Conservation (phyloP, 495 filamentous ascomycete genomes). For the Penicillium riverlandense region DNA sequence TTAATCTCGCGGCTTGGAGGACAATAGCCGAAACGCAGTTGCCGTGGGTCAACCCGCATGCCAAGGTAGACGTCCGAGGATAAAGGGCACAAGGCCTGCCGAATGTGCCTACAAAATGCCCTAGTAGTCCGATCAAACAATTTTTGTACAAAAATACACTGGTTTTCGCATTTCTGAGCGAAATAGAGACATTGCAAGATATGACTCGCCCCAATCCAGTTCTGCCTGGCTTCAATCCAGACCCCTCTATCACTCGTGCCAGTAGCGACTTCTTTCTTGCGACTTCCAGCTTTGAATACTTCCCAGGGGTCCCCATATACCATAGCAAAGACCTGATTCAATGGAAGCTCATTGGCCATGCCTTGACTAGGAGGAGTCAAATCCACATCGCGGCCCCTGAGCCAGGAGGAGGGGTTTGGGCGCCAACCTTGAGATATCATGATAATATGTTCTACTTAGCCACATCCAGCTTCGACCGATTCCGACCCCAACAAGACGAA, state of each 20-base stretch:
- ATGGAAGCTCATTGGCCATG: constrained; percentile 41
- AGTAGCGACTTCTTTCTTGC: constrained; percentile 55
- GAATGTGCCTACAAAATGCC: no score
- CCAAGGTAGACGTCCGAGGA: no score
- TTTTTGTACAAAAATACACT: no score
- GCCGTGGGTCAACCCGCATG: no score
- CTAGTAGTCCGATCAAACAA: no score
- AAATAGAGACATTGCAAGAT: no score
- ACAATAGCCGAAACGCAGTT: no score
- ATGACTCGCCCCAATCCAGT: constrained; percentile 42
- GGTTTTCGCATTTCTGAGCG: no score
- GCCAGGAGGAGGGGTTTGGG: constrained; percentile 56
- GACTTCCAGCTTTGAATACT: constrained; percentile 59
- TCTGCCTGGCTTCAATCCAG: constrained; percentile 55
- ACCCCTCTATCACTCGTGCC: constrained; percentile 53
- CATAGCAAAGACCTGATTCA: constrained; percentile 50
- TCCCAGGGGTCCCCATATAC: constrained; percentile 52
- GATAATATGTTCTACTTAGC: constrained; percentile 53
- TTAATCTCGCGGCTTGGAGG: no score
- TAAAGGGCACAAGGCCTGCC: no score
- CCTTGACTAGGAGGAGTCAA: constrained; percentile 16
- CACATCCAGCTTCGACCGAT: constrained; percentile 27
- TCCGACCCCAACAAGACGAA: no score
- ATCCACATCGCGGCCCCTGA: constrained; percentile 24
- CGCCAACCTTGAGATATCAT: constrained; percentile 53